Evolutionary conservation across 352 stramenopile genomes (phyloP).

Genomic region (Poterioochromonas sp.): DNA sequence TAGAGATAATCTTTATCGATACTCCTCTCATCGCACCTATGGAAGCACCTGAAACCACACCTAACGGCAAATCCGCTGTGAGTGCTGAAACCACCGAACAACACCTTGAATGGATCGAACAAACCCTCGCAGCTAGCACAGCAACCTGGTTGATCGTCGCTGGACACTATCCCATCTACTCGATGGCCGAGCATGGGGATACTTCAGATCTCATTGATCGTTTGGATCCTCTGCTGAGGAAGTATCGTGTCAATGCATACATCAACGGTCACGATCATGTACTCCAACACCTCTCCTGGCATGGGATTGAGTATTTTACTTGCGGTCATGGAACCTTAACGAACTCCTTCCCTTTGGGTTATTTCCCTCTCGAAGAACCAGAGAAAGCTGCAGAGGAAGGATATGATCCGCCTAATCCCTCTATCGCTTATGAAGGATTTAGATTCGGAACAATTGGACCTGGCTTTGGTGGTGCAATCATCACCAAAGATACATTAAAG

Average conservation of each 20-base stretch:
- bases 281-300: background rate
- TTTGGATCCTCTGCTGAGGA: constrained; percentile 32
- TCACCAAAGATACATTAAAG: background rate
- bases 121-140: background rate
- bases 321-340: background rate
- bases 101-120: background rate
- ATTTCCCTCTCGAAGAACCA: too few species aligned
- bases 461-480: background rate
- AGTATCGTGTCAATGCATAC: constrained; percentile 38
- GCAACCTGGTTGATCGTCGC: constrained; percentile 33
- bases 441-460: background rate
- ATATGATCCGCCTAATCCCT: background rate
- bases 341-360: background rate
- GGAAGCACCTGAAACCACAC: background rate
- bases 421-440: background rate
- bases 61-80: background rate
- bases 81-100: background rate
- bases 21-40: background rate
- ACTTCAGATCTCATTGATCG: constrained; percentile 24
- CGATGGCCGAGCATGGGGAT: constrained; percentile 33
- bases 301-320: background rate
- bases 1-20: background rate
- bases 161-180: constrained; percentile 40
- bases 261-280: constrained; percentile 38
- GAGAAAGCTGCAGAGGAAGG: background rate